These are phyloP conservation scores for Pyricularia sp. DNA, from an alignment of 2,329 filamentous ascomycete species.

Conservation along the genomic window DNA sequence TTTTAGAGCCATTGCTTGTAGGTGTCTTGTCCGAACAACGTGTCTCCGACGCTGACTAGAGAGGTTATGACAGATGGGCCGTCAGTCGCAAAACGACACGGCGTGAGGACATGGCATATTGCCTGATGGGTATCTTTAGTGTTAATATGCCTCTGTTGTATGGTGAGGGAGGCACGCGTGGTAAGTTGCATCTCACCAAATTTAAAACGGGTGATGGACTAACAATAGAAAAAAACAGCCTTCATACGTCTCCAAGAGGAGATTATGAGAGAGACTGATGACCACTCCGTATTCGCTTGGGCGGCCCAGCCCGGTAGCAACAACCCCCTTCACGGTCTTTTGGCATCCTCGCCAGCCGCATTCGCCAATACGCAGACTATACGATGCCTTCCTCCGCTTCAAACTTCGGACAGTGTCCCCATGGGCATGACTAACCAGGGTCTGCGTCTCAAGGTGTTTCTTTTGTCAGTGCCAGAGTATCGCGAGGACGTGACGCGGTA, in stretches of 20 bases:
- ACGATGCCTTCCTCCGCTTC: slow-evolving; percentile 18
- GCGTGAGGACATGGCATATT: slow-evolving; percentile 14
- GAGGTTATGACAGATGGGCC: slow-evolving; percentile 9
- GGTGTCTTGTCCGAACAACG: not conserved
- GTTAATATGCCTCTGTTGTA: slow-evolving; percentile 16
- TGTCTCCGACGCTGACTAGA: not conserved
- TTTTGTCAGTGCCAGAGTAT: slow-evolving; percentile 6
- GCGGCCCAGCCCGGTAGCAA: not conserved
- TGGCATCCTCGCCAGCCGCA: slow-evolving; percentile 33
- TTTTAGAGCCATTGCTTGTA: not conserved
- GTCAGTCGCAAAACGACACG: slow-evolving; percentile 10
- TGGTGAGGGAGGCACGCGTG: slow-evolving; percentile 10
- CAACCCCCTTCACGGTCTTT: slow-evolving; percentile 8
- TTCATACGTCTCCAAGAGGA: slow-evolving; percentile 13
- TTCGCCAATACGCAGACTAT: slow-evolving; percentile 19
- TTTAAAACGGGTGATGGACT: not conserved
- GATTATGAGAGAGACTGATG: slow-evolving; percentile 8
- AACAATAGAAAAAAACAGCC: slow-evolving; percentile 3
- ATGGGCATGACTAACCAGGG: slow-evolving; percentile 16
- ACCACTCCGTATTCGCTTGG: slow-evolving; percentile 5
- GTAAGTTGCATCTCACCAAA: not conserved
- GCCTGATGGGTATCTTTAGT: slow-evolving; percentile 13
- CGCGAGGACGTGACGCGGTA: not conserved
- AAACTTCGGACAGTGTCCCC: slow-evolving; percentile 16
- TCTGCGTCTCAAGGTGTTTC: slow-evolving; percentile 13